These are phyloP conservation scores for Candida xiaguanensis DNA, from an alignment of 805 yeast genomes.

Conservation along the genomic window DNA sequence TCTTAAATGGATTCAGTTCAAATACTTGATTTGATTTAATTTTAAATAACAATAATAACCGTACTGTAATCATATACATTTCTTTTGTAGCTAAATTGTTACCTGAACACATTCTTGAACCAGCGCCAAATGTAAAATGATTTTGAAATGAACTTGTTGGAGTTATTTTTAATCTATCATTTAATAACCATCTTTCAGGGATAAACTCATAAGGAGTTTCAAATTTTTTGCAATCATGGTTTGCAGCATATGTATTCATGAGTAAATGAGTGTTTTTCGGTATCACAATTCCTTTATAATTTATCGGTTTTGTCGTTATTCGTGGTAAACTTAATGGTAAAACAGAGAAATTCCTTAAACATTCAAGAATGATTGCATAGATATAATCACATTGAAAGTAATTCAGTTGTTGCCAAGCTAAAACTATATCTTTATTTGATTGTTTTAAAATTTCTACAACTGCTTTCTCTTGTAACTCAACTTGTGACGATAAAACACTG, in stretches of 20 bases:
- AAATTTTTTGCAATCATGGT: slow-evolving; percentile 52
- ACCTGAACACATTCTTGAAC: slow-evolving; percentile 73
- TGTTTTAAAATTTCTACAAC: slow-evolving; percentile 31
- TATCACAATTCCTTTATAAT: slow-evolving; percentile 33
- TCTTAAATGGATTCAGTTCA: slow-evolving; percentile 49
- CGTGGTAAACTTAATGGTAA: slow-evolving; percentile 68
- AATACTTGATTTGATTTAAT: slow-evolving; percentile 37
- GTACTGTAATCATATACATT: slow-evolving; percentile 53
- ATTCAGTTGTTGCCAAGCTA: slow-evolving; percentile 29
- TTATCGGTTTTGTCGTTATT: slow-evolving; percentile 49
- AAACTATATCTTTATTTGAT: slow-evolving; percentile 26
- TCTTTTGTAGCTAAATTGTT: slow-evolving; percentile 61
- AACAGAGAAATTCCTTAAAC: slow-evolving; percentile 59
- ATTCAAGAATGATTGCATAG: slow-evolving; percentile 58
- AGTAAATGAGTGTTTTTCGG: slow-evolving; percentile 55
- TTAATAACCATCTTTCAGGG: slow-evolving; percentile 52
- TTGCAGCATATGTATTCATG: slow-evolving; percentile 69
- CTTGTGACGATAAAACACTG: slow-evolving; percentile 47
- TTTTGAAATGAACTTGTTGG: slow-evolving; percentile 3
- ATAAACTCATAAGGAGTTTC: slow-evolving; percentile 42
- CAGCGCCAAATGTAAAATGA: slow-evolving; percentile 66
- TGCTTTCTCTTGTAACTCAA: slow-evolving; percentile 39
- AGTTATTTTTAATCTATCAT: slow-evolving; percentile 11
- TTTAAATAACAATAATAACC: slow-evolving; percentile 50
- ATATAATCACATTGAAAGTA: slow-evolving; percentile 32